These are phyloP conservation scores for Pythium plurisporium DNA, from an alignment of 352 stramenopile species.

Conservation along the genomic window DNA sequence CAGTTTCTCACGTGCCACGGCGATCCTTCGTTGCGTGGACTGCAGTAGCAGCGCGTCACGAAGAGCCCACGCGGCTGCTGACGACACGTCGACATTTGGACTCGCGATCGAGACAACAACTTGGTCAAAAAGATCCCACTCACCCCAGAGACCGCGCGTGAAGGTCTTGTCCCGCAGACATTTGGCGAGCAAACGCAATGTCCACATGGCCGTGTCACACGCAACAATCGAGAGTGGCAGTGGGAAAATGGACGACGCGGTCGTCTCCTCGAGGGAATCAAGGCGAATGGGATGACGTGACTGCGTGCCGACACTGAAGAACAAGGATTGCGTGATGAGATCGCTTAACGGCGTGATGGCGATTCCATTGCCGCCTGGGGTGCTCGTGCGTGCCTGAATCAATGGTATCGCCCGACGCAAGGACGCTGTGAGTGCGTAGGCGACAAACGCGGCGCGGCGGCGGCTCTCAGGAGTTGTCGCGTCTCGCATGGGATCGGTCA, in stretches of 20 bases:
- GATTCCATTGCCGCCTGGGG: too few relatives aligned
- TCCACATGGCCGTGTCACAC: constrained; percentile 8
- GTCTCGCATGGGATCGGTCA: constrained; percentile 4
- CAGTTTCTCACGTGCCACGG: background rate
- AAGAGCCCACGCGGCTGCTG: background rate
- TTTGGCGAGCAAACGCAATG: constrained; percentile 2
- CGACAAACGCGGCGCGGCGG: background rate
- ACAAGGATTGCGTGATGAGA: background rate
- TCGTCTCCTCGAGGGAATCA: background rate
- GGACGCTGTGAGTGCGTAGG: background rate
- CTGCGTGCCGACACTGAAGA: background rate
- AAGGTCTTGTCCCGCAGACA: constrained; percentile 9
- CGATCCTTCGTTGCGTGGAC: background rate
- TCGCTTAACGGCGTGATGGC: background rate
- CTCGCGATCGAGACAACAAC: constrained; percentile 9
- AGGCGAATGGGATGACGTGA: background rate
- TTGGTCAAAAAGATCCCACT: constrained; percentile 17
- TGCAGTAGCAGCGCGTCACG: constrained; percentile 2
- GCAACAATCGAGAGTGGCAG: background rate
- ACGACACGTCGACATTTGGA: constrained; percentile 8
- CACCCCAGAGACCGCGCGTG: background rate
- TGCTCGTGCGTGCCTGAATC: background rate
- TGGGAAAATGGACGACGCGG: constrained; percentile 2
- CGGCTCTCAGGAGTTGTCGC: background rate
- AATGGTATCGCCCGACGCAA: background rate